Base-by-base conservation (phyloP, 75 land plant species). In the Pinus tabuliformis region DNA sequence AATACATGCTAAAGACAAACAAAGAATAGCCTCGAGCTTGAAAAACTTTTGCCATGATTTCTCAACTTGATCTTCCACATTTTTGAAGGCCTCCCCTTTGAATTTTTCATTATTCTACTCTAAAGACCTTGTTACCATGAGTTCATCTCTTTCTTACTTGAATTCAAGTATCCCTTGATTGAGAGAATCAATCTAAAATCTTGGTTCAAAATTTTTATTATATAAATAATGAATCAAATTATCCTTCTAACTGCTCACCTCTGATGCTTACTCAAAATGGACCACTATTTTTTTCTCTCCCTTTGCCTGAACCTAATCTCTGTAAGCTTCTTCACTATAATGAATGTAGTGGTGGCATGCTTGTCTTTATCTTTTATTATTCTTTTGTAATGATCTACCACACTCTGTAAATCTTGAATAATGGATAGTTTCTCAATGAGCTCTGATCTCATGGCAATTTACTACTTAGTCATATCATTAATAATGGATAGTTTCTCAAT, bases 271-370 rank as follows among this genome's bases (percentile, higher is more conserved):
- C 20, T 30, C 26, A 22, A 85, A 75, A 76, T 77, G 72, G 56
- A 60, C 13, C 56, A 78, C 74, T 72, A 30, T 57, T 1, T 75
- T 6, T 42, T 80, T 71, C 22, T 79, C 56, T 65, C 66, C 81
- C 72, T 79, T 54, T 45, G 30, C 42, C 70, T 77, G 20, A 28
- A 30, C 28, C 3, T 58, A 59, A 36, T 79, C 77, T 86, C 85
- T 56, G 83, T 76, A 16, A 86, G 45, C 37, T 83, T 81, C 22
- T 83, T 79, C 14, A 88, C 87, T n/a, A 87, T 77, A 11, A 86
- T 77, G 76, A 89, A 92, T 39, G 89, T 93, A 62, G 75, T 89
- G 70, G 84, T 82, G 16, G 91, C 86, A 74, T 81, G 82, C 30
- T 63, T 64, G 37, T 91, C 89, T 75, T 81, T 66, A 63, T 79